Base-by-base conservation (phyloP, 2,329 filamentous ascomycete genomes). In the Aspergillus sp. region DNA sequence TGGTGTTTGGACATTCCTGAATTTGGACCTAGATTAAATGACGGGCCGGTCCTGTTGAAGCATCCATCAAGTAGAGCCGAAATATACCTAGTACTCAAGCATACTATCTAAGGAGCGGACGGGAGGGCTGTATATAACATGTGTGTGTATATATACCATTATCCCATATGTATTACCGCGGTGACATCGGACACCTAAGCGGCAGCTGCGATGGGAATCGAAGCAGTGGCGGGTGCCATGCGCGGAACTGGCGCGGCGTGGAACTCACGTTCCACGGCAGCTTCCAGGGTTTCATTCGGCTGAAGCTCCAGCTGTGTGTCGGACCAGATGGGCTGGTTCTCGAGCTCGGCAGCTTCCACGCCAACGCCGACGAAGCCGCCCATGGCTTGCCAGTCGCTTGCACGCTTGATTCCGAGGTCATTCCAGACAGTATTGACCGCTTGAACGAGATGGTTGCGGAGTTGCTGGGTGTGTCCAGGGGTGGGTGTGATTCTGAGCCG, bases 331-430 rank as follows among this genome's bases (percentile, higher is more conserved):
- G 93, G 88, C 71, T 85, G 77, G 64, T 82, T 82, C 41, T 84
- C 82, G 2, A 78, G 78, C 55, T 80, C 76, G 21, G 82, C 82
- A 49, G 81, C 82, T 57, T 88, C 78, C 63, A 91, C 88, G 21
- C 95, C 95, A 8, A 99, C 95, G 53, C 93, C 95, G 58, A 98
- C 90, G 77, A 98, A 97, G 7, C 95, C 95, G 47, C 95, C 95
- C 71, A 95, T 84, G 14, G 87, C 86, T 31, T 90, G 90, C 95
- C 95, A 99, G 69, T 96, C 90, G 58, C 88, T 91, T 27, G 93
- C 96, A 68, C 93, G 89, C 82, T 96, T 96, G 78, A 97, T 93
- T 60, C 86, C 87, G 2, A 99, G 85, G 69, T 93, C 86, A 48
- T 82, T 85, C 93, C 93, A 99, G 59, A 99, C 93, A 66, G 86